Evolutionary conservation across 768 basidiomycete species (phyloP).

Genomic region (Holtermanniella nyarrowii): DNA sequence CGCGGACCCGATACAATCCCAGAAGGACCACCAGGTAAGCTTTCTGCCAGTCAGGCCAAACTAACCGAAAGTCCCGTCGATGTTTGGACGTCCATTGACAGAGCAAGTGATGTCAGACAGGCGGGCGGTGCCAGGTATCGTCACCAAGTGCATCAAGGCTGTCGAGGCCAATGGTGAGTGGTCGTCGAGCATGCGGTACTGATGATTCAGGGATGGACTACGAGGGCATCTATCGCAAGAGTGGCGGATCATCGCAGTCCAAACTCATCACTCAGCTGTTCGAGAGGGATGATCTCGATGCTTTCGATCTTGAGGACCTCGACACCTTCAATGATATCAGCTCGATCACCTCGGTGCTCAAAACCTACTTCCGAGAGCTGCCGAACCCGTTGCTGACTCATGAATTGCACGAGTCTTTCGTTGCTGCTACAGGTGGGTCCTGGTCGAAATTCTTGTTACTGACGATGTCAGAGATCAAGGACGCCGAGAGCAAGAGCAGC

Average conservation of each 20-base stretch:
- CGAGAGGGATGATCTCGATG: conserved; percentile 76
- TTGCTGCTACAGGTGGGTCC: conserved; percentile 55
- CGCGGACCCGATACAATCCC: background rate
- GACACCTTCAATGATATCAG: conserved; percentile 96
- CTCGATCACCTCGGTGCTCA: conserved; percentile 90
- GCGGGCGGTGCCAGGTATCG: conserved; percentile 62
- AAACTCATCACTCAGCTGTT: conserved; percentile 90
- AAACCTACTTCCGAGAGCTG: conserved; percentile 88
- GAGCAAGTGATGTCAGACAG: conserved; percentile 58
- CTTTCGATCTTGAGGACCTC: conserved; percentile 77
- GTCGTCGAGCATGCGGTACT: background rate
- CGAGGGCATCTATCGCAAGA: conserved; percentile 97
- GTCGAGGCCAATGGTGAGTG: conserved; percentile 73
- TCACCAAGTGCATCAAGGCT: conserved; percentile 90
- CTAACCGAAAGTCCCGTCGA: conserved; percentile 75
- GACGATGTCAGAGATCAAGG: conserved; percentile 54
- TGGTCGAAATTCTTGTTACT: background rate
- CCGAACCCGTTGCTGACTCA: conserved; percentile 84
- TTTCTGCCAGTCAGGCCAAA: background rate
- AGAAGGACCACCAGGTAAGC: conserved; percentile 35
- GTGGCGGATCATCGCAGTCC: conserved; percentile 81
- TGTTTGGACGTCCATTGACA: conserved; percentile 81
- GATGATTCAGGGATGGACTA: conserved; percentile 65
- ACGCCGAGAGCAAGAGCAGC: conserved; percentile 51
- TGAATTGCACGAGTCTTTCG: conserved; percentile 82